Conservation (phyloP, 192 early-diverging fungal genomes). For the Coemansia brasiliensis region DNA sequence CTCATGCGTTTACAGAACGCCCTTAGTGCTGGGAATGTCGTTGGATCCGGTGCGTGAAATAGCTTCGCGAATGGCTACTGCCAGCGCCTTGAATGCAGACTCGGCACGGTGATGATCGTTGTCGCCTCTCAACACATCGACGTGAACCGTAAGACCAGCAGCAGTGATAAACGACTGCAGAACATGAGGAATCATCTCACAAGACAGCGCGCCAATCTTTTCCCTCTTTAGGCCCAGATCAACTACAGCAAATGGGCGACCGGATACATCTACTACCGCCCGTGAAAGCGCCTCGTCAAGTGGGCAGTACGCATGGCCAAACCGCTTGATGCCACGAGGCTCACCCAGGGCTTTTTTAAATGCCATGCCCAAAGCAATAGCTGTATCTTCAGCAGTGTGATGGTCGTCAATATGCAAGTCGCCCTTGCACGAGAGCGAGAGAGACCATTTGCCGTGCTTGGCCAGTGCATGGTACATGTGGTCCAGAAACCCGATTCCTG, state of each 20-base stretch:
- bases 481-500: slow-evolving; percentile 98
- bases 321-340: slow-evolving; percentile 87
- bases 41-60: slow-evolving; percentile 80
- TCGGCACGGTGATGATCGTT: slow-evolving; percentile 98
- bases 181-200: slow-evolving; percentile 99
- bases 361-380: slow-evolving; percentile 88
- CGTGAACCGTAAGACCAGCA: slow-evolving; percentile 93
- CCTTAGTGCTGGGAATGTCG: slow-evolving; percentile 96
- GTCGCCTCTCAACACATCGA: slow-evolving; percentile 89
- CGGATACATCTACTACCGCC: slow-evolving; percentile 97
- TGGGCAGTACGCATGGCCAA: slow-evolving; percentile 92
- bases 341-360: slow-evolving; percentile 91
- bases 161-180: slow-evolving; percentile 87
- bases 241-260: slow-evolving; percentile 80
- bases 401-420: slow-evolving; percentile 98
- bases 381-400: slow-evolving; percentile 96
- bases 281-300: slow-evolving; percentile 94
- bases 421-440: slow-evolving; percentile 81
- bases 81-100: slow-evolving; percentile 95
- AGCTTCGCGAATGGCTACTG: slow-evolving; percentile 90
- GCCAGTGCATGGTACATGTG: slow-evolving; percentile 99
- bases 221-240: slow-evolving; percentile 90
- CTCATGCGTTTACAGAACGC: slow-evolving; percentile 61
- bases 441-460: slow-evolving; percentile 92
- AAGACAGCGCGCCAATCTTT: slow-evolving; percentile 84